Evolutionary conservation across 805 yeast species (phyloP), one percentile per base, ranked within the genome.

Genomic region (Cyberlindnera subsufficiens): DNA sequence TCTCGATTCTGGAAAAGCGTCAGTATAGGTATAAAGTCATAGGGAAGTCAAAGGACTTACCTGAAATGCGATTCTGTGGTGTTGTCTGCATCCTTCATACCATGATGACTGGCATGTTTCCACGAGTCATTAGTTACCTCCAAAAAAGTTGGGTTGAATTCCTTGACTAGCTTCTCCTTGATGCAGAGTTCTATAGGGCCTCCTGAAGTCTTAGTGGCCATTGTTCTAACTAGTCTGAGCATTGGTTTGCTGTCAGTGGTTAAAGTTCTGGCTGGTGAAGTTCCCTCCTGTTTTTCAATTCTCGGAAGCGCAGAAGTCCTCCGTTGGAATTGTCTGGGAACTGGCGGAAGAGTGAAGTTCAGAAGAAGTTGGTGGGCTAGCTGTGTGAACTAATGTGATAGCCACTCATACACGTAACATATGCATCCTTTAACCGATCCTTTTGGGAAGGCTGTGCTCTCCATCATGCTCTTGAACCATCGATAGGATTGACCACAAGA

Each of bases 91-190:
- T 82, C 88, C 41, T 80, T 73, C 67, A 87, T 74, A 2, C 95
- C 89, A 44, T 80, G 82, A 61, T 91, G 98, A 50, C 86, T 90
- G 2, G 89, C 78, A 63, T 91, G 98, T 59, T 85, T 85, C 63
- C 78, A 79, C 6, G 96, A 86, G 63, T 91, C 97, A 60, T 91
- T 91, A 44, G 67, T 68, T 6, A 91, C 72, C 29, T 67, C 72
- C 50, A 76, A 69, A 51, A 49, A 61, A 8, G 58, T 55, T 18
- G 78, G 95, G 49, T 65, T 40, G 34, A 56, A 51, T 34, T 50
- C 48, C 6, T 41, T 30, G 1, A 42, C 43, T 5, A 58, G 47
- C 36, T 58, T 58, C n/a, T 42, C 38, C n/a, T 31, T 37, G 35
- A 58, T 56, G 5, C 43, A 9, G 16, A 42, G 40, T 32, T 56